A percentile compares a stretch with the other conserved stretches of the same genome.
Evolutionary conservation across 2,329 filamentous ascomycete species (phyloP).

Genomic region (Cadophora gregata): DNA sequence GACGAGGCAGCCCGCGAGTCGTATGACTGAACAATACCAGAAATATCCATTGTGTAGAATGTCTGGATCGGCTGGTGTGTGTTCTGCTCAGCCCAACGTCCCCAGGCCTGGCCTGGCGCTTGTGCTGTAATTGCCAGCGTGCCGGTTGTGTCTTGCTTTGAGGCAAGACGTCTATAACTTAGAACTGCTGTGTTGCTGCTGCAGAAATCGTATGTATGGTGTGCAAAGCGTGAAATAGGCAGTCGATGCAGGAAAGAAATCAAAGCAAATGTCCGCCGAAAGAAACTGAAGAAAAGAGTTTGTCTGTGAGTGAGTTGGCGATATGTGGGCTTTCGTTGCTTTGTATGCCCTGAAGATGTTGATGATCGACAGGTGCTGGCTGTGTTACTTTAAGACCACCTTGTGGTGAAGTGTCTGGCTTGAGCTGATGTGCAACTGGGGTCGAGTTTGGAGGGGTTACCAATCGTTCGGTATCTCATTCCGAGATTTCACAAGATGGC

Average conservation of each 20-base stretch:
- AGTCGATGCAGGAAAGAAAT: conserved; percentile 22
- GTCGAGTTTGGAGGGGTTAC: conserved; percentile 31
- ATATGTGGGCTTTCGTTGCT: conserved; percentile 43
- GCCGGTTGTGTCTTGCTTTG: conserved; percentile 44
- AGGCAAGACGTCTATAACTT: conserved; percentile 40
- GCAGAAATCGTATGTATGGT: conserved; percentile 9
- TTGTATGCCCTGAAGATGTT: conserved; percentile 64
- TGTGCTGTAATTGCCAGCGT: conserved; percentile 57
- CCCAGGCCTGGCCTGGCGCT: conserved; percentile 57
- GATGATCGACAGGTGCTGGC: conserved; percentile 16
- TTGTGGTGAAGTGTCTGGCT: conserved; percentile 11
- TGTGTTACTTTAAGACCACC: conserved; percentile 19
- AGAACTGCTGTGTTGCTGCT: background rate
- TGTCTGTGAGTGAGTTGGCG: conserved; percentile 2
- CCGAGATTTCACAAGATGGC: conserved; percentile 34
- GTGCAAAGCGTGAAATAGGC: conserved; percentile 13
- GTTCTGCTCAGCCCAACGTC: conserved; percentile 57
- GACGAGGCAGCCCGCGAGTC: conserved; percentile 49
- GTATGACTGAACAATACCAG: conserved; percentile 54
- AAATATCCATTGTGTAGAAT: conserved; percentile 50
- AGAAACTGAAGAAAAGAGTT: conserved; percentile 34
- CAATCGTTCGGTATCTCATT: conserved; percentile 34
- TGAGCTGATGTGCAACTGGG: conserved; percentile 34
- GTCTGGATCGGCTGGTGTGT: conserved; percentile 35
- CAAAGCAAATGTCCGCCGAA: conserved; percentile 39